Base-by-base conservation (phyloP, 2,329 filamentous ascomycete genomes). In the Simplicillium sp. region DNA sequence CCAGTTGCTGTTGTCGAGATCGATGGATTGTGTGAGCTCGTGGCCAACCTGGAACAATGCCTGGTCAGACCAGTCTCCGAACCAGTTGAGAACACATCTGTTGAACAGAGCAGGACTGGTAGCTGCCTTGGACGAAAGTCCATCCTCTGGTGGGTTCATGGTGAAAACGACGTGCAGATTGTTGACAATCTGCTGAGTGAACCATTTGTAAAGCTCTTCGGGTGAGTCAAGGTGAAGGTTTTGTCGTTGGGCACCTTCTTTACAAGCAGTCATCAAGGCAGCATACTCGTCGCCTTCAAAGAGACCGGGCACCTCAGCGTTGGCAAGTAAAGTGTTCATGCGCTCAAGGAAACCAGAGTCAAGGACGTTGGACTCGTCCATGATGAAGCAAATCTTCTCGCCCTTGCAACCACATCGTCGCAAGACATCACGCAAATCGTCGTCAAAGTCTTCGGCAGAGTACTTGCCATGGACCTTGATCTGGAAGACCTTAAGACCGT, bases 201-300 rank as follows among this genome's bases (percentile, higher is more conserved):
- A 99, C 92, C 92, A 99, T 67, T 97, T 97, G 74, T 98, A 98
- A n/a, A 98, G 72, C 62, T 99, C 92, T 66, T 99, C 94, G 51
- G 95, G 89, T 1, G 92, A 97, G 65, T 99, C 92, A 1, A 98
- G 77, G 44, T 97, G 80, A 44, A 97, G 73, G 37, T 92, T 92
- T 67, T 98, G 92, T 46, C 89, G 83, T 61, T 98, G 92, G 15
- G 92, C 90, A 44, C 92, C 94, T 67, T 99, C 92, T 62, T 96
- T 97, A 70, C 94, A 98, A 41, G 89, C 88, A 18, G 94, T 98
- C 92, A 99, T 97, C 48, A 99, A 70, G n/a, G 92, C 86, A 13
- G 92, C 88, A 53, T 94, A 90, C 51, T 98, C 92, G 53, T 99
- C 92, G n/a, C 92, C 92, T 64, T 99, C 94, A 50, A 99, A 99